Evolutionary conservation across 805 yeast species (phyloP).

Genomic region (Suhomyces tanzawaensis): DNA sequence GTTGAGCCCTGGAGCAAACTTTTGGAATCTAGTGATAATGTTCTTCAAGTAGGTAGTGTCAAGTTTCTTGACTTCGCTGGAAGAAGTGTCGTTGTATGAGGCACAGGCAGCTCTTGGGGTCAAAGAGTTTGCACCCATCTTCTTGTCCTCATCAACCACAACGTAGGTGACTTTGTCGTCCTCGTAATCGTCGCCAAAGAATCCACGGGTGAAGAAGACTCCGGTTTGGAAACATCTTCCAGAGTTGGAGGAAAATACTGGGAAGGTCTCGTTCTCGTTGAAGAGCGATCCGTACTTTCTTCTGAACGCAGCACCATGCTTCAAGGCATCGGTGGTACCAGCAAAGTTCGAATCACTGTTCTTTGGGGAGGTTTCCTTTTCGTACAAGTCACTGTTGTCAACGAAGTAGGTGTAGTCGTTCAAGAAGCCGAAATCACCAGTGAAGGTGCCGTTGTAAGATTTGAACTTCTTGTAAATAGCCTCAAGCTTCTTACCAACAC

Average conservation of each 20-base stretch:
- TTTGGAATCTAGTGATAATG: constrained; percentile 58
- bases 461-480: constrained; percentile 21
- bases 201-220: constrained; percentile 56
- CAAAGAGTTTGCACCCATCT: constrained; percentile 27
- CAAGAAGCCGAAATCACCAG: constrained; percentile 53
- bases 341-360: constrained; percentile 45
- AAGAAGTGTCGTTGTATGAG: constrained; percentile 17
- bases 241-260: constrained; percentile 55
- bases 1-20: constrained; percentile 52
- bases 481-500: constrained; percentile 27
- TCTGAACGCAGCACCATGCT: constrained; percentile 50
- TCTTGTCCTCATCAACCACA: constrained; percentile 44
- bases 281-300: constrained; percentile 49
- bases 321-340: constrained; percentile 49
- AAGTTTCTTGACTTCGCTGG: constrained; percentile 18
- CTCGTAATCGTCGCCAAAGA: constrained; percentile 46
- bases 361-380: constrained; percentile 50
- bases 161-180: constrained; percentile 30
- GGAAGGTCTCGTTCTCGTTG: constrained; percentile 34
- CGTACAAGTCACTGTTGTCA: constrained; percentile 35
- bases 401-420: constrained; percentile 52
- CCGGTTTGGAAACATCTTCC: constrained; percentile 57
- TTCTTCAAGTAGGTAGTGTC: constrained; percentile 45
- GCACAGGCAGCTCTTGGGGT: constrained; percentile 26
- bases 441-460: constrained; percentile 26